Base-by-base conservation (phyloP, 257 asterid genomes). In the Solanum microdontum region DNA sequence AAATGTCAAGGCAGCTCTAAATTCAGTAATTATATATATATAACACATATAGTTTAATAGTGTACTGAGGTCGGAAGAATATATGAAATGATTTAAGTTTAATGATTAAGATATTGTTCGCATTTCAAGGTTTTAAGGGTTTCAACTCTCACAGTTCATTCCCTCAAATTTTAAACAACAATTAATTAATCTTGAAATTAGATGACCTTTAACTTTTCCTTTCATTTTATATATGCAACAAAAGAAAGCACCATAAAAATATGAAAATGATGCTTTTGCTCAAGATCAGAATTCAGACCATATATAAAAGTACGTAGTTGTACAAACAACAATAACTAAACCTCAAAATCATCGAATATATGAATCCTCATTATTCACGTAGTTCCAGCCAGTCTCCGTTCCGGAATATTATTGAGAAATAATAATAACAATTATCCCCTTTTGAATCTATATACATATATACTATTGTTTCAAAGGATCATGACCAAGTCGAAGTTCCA, bases 401-500 rank as follows among this genome's bases (percentile, higher is more conserved):
- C 3, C n/a, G n/a, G 15, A 28, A 28, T 12, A 26, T 70, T 70
- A 28, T 32, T 4, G n/a, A 32, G 36, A 32, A 13, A 70, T 55
- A 28, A 6, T 23, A 23, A 69, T 13, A 30, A 69, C 8, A 69
- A 28, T 3, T 12, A 28, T 14, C 23, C 37, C 76, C 23, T 69
- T 68, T 70, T 32, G 40, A 70, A 15, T 70, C 1, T 68, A 7
- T 13, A 28, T 6, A 62, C 11, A 60, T 60, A 66, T 14, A 5
- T 70, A 70, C 24, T 72, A 72, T 72, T 72, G 24, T 72, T 36
- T 36, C 55, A 32, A 75, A 75, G 75, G 86, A 66, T 82, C 55
- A 60, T 43, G 88, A 33, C 96, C 97, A 58, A 95, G 96, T 72
- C 97, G 94, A 89, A 95, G 98, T 93, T 95, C 98, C 94, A 95